Conservation (phyloP, 306 rosid genomes). For the Rosa rugosa region DNA sequence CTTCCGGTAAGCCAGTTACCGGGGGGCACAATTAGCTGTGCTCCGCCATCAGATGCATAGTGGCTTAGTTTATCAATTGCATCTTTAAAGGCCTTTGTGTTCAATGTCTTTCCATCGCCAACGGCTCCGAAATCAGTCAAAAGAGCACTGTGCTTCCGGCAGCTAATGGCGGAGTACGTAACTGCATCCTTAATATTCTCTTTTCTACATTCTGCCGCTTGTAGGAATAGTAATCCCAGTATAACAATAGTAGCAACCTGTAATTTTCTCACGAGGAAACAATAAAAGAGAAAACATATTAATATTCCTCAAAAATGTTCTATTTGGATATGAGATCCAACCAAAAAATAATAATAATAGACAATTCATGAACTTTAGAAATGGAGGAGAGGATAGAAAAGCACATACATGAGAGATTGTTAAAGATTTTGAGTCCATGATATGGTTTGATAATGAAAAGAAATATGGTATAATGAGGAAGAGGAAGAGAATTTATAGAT, state of each 20-base stretch:
- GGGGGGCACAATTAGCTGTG: constrained; percentile 74
- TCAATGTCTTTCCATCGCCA: constrained; percentile 74
- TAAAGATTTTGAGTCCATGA: background rate
- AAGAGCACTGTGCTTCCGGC: constrained; percentile 64
- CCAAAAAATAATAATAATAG: no score
- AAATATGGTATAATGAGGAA: background rate
- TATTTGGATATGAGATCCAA: background rate
- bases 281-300: background rate
- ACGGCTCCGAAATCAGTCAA: constrained; percentile 79
- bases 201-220: constrained; percentile 33
- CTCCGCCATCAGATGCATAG: constrained; percentile 60
- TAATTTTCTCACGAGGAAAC: background rate
- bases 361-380: background rate
- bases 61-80: constrained; percentile 59
- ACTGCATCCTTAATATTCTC: constrained; percentile 12
- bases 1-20: constrained; percentile 63
- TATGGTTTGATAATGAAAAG: background rate
- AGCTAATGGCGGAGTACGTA: constrained; percentile 39
- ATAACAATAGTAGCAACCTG: constrained; percentile 13
- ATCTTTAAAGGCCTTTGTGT: constrained; percentile 59
- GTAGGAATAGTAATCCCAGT: constrained; percentile 22
- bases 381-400: background rate
- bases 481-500: background rate
- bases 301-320: background rate
- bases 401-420: background rate